Evolutionary conservation across 805 yeast species (phyloP), one percentile per base, ranked within the genome.

Genomic region (Wickerhamiella musiphila): DNA sequence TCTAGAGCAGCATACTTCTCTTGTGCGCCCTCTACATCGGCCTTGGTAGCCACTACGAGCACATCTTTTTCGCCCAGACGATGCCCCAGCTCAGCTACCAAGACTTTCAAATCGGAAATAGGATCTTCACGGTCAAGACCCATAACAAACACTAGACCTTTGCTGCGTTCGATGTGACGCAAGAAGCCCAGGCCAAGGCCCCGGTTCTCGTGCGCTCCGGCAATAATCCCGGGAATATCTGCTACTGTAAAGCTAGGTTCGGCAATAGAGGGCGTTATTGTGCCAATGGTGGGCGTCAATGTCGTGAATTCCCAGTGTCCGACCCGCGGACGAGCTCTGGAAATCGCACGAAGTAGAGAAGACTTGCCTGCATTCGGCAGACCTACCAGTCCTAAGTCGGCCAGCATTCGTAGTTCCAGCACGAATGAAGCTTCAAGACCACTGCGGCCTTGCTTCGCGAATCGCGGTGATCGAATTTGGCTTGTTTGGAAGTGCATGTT

Each of bases 301-400:
- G 98, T 90, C 0, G 98, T 90, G 50, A 90, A 90, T 47, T 78
- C 92, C 94, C 95, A 90, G 53, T 83, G 93, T 0, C 96, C 98
- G 10, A 90, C 78, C 35, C 79, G 61, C 1, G 98, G 95, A 35
- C 74, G 63, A 0, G 98, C 96, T 34, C 72, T 70, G 0, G 94
- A 79, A 11, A 90, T 81, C 7, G 92, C 83, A 34, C 92, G 60
- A 28, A 90, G 56, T 19, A 90, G 61, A 0, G 95, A 82, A 3
- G 94, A 81, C 50, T 90, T 90, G 1, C 98, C 98, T 3, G 96
- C 94, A 53, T 90, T 90, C 1, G 98, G 98, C 13, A 90, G 60
- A 0, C 98, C 98, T 15, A 90, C 94, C 5, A 90, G 58, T 0
- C 96, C 98, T 36, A 86, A 57, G 53, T 90, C 96, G 0, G 98